Evolutionary conservation across 352 stramenopile species (phyloP).

Genomic region (Globisporangium uncinulatum): DNA sequence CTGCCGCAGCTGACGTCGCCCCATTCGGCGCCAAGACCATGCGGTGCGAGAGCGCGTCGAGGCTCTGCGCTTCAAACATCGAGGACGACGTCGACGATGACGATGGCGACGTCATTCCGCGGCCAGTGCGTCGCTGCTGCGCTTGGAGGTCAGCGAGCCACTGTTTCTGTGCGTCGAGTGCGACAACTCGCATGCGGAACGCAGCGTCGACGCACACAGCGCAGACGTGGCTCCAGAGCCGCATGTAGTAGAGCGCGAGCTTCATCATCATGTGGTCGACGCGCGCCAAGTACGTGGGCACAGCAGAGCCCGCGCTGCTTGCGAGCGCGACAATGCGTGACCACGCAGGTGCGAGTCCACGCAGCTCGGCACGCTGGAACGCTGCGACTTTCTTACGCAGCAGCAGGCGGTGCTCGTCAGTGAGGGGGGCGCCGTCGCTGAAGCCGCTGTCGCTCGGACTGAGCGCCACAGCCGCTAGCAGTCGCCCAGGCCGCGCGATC

Average conservation of each 20-base stretch:
- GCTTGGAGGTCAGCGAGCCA: constrained; percentile 8
- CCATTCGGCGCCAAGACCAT: constrained; percentile 7
- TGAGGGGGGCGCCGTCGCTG: not conserved
- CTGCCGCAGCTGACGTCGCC: constrained; percentile 1
- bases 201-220: constrained; percentile 35
- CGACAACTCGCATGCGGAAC: constrained; percentile 23
- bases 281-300: constrained; percentile 13
- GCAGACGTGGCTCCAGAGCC: constrained; percentile 48
- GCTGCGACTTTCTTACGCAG: constrained; percentile 27
- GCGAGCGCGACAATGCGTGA: constrained; percentile 20
- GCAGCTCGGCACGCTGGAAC: constrained; percentile 36
- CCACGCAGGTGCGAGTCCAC: constrained; percentile 21
- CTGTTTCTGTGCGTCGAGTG: constrained; percentile 17
- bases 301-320: not conserved
- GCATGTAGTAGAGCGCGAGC: constrained; percentile 44
- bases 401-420: constrained; percentile 13
- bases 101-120: constrained; percentile 22
- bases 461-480: constrained; percentile 39
- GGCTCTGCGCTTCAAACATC: constrained; percentile 29
- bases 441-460: constrained; percentile 1
- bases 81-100: too few species aligned
- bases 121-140: constrained; percentile 18
- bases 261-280: constrained; percentile 54
- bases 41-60: constrained; percentile 34
- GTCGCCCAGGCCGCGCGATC: constrained; percentile 36